phyloP scores from a whole-genome alignment of 257 asterid species.

The Jacaranda copaia region DNA sequence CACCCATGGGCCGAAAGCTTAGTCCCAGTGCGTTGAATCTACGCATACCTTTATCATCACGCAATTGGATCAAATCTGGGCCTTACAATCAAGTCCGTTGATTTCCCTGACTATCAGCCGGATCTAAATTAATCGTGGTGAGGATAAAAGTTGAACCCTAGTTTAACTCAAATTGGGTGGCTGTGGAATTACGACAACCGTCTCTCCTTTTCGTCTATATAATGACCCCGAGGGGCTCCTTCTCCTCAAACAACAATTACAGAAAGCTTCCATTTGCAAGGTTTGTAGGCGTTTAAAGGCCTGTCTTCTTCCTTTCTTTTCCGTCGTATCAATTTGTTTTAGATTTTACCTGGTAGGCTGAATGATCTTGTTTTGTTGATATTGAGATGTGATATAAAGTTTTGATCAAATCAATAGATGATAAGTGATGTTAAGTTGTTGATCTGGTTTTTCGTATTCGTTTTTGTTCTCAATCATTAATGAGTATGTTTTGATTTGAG shows the following conservation, averaged over 20 bases:
- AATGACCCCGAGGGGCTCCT: neutral
- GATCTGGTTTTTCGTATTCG: neutral
- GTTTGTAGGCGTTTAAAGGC: neutral
- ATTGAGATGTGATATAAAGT: neutral
- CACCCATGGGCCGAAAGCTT: neutral
- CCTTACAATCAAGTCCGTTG: slow-evolving; percentile 26
- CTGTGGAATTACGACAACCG: slow-evolving; percentile 27
- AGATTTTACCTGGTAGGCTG: neutral
- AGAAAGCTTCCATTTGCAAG: neutral
- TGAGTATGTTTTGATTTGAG: neutral
- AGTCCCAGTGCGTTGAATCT: slow-evolving; percentile 46
- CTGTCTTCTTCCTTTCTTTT: neutral
- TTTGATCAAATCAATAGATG: neutral
- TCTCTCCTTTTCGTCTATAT: slow-evolving; percentile 45
- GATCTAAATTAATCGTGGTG: slow-evolving; percentile 24
- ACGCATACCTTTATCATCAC: slow-evolving; percentile 39
- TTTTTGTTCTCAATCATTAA: neutral
- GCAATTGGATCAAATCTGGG: neutral
- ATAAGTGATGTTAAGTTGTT: neutral
- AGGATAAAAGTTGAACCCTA: neutral
- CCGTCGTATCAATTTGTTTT: neutral
- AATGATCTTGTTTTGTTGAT: neutral
- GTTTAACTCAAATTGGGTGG: slow-evolving; percentile 37
- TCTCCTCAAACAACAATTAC: neutral
- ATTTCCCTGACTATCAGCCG: neutral